Percentiles rank a stretch among this genome's conserved stretches.
These are phyloP conservation scores for Candida maesae DNA, from an alignment of 805 yeast genomes.

Conservation along the genomic window DNA sequence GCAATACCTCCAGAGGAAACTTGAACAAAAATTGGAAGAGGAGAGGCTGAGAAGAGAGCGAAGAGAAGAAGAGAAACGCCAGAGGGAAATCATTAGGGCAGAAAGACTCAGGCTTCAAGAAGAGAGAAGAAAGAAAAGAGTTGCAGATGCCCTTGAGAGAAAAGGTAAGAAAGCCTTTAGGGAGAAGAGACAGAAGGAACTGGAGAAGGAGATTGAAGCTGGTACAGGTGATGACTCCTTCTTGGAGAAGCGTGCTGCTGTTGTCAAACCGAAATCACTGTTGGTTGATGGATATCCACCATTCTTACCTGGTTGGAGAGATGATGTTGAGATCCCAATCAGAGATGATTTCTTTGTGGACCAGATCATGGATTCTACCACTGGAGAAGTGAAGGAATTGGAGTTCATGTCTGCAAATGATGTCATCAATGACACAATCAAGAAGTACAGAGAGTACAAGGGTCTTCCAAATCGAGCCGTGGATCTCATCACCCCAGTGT, in stretches of 20 bases:
- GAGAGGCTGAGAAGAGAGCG: conserved; percentile 3
- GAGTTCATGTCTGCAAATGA: conserved; percentile 21
- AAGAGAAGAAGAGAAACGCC: conserved; percentile 1
- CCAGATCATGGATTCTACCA: conserved; percentile 25
- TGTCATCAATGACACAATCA: conserved; percentile 16
- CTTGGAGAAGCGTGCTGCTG: conserved; percentile 2
- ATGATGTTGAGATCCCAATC: conserved; percentile 24
- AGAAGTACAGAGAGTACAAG: conserved; percentile 29
- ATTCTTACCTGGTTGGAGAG: conserved; percentile 17
- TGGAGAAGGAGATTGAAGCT: conserved; percentile 3
- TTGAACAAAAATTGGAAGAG: conserved; percentile 9
- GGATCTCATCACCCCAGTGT: conserved; percentile 29
- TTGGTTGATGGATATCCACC: conserved; percentile 26
- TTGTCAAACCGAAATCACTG: conserved; percentile 3
- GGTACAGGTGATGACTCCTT: conserved; percentile 1
- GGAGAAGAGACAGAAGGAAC: not conserved
- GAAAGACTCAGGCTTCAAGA: not conserved
- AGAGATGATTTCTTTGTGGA: conserved; percentile 29
- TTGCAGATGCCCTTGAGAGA: conserved; percentile 1
- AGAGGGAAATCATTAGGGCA: not conserved
- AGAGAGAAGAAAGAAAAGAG: conserved; percentile 3
- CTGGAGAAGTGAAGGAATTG: conserved; percentile 15
- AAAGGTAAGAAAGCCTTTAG: conserved; percentile 2
- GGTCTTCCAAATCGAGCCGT: conserved; percentile 23
- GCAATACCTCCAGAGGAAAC: too few relatives aligned